A percentile compares a stretch with the other conserved stretches of the same genome.
Evolutionary conservation across 257 asterid species (phyloP).

Genomic region (Capsicum rhomboideum): DNA sequence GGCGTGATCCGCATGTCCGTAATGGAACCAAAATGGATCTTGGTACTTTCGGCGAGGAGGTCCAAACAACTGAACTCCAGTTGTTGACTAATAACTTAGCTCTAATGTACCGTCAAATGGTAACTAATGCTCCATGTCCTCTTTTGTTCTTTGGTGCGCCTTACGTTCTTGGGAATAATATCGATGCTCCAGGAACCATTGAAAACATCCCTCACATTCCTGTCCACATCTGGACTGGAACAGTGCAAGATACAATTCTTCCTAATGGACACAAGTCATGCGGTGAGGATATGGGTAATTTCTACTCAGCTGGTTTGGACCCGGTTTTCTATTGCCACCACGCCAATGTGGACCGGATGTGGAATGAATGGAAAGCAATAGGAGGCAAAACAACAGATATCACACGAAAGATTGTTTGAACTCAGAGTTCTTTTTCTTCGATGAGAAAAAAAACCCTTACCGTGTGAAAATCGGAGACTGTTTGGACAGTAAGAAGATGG

Average conservation of each 20-base stretch:
- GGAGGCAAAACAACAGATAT: slow-evolving; percentile 16
- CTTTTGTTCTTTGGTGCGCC: not conserved
- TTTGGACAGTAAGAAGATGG: slow-evolving; percentile 20
- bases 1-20: not conserved
- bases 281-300: slow-evolving; percentile 9
- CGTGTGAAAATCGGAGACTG: slow-evolving; percentile 32
- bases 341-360: slow-evolving; percentile 3
- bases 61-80: not conserved
- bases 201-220: not conserved
- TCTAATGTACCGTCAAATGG: slow-evolving; percentile 7
- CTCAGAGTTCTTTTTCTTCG: slow-evolving; percentile 46
- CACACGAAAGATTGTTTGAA: slow-evolving; percentile 22
- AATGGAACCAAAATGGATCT: slow-evolving; percentile 1
- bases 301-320: slow-evolving; percentile 2
- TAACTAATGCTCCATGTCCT: not conserved
- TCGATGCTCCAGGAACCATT: not conserved
- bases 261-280: not conserved
- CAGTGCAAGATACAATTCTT: not conserved
- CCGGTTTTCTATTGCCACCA: slow-evolving; percentile 14
- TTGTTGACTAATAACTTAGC: not conserved
- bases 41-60: not conserved
- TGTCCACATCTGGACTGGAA: not conserved
- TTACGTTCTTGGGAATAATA: not conserved
- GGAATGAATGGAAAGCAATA: not conserved
- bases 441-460: slow-evolving; percentile 33